phyloP scores from a whole-genome alignment of 1,139 yeast species.

The Hansenula lynferdii region DNA sequence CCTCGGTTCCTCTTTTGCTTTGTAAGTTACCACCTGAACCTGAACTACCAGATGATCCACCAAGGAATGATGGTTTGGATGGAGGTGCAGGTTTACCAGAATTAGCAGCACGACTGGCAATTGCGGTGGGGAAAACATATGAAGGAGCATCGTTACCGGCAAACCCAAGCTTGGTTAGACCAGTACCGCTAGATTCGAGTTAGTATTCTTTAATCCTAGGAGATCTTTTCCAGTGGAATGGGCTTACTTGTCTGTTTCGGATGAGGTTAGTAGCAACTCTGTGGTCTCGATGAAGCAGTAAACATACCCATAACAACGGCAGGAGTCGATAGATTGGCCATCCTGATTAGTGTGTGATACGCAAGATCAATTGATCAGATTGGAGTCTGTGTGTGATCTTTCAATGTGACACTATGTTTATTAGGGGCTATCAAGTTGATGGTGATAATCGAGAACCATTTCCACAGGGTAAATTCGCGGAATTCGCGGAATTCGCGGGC shows the following conservation, averaged over 20 bases:
- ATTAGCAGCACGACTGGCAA: constrained; percentile 62
- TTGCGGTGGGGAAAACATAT: constrained; percentile 95
- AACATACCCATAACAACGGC: constrained; percentile 89
- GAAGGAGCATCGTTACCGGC: constrained; percentile 99
- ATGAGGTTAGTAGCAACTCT: constrained; percentile 5
- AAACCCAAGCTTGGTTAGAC: constrained; percentile 93
- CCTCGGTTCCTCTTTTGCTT: constrained; percentile 87
- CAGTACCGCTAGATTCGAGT: constrained; percentile 64
- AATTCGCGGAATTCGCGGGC: neutral
- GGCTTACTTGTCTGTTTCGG: constrained; percentile 14
- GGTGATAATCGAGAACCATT: neutral
- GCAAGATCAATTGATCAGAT: neutral
- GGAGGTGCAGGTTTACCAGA: constrained; percentile 21
- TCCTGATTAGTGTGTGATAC: constrained; percentile 9
- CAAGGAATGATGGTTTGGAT: constrained; percentile 15
- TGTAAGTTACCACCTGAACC: constrained; percentile 45
- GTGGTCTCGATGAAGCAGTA: constrained; percentile 15
- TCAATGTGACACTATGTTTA: neutral
- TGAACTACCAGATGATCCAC: constrained; percentile 25
- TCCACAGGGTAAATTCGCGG: neutral
- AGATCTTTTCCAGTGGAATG: neutral
- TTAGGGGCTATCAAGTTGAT: constrained; percentile 1
- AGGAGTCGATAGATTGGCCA: constrained; percentile 60
- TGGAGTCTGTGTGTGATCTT: neutral
- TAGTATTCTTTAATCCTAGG: constrained; percentile 12